Base-by-base conservation (phyloP, 306 rosid genomes). In the Luffa acutangula region DNA sequence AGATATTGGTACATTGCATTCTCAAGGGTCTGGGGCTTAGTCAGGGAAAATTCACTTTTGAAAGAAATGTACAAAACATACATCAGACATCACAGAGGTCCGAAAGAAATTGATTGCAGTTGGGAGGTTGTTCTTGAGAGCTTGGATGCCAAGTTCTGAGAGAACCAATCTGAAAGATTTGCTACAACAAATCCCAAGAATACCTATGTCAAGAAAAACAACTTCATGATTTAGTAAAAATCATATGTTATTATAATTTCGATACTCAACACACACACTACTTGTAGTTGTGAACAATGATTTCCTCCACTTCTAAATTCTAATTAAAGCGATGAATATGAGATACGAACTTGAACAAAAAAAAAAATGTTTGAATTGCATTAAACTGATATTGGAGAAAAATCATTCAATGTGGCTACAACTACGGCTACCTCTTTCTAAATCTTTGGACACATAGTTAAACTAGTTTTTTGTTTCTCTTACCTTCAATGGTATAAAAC, bases 131-230 rank as follows among this genome's bases (percentile, higher is more conserved):
- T 75, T 4, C 62, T 62, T 45, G 49, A 59, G 33, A 82, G 20
- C 60, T 39, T 73, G 34, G 56, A 66, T 14, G 81, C 78, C 7
- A 58, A 58, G 45, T 78, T 69, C 6, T 62, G 56, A n/a, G 81
- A 77, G 62, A 78, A 70, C 64, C 81, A 56, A 54, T 82, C 81
- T 3, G 85, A 82, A 33, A 82, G 54, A 63, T 78, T 82, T 15
- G 85, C 85, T 56, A 82, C 59, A 33, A 43, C 85, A 78, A 82
- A 82, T 78, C 85, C 85, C 57, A 69, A 62, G 75, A 82, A 82
- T 37, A 82, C 85, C 81, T 82, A 39, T 52, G 67, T 54, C 11
- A 66, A 49, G 7, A 51, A 21, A 21, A 76, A 1, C 33, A 45
- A 48, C 11, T 71, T 33, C 58, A 48, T 31, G 21, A 31, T 46